These are phyloP conservation scores for Rhodosporidiobolus sp. DNA, from an alignment of 768 basidiomycete species.

Conservation along the genomic window DNA sequence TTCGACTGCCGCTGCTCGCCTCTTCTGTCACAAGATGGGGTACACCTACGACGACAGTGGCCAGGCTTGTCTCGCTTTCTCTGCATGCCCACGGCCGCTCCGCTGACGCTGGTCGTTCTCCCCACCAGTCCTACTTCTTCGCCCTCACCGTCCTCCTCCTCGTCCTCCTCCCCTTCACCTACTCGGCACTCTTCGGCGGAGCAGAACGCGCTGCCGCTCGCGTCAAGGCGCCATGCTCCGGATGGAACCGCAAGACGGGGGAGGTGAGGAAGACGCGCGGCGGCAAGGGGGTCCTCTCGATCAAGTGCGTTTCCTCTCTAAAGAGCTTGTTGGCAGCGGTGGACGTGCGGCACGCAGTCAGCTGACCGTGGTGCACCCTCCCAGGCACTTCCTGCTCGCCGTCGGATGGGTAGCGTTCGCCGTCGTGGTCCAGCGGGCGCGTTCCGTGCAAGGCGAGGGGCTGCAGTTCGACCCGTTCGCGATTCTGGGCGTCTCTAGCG, in stretches of 20 bases:
- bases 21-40: slow-evolving; percentile 14
- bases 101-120: no score
- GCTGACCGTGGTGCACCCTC: slow-evolving; percentile 21
- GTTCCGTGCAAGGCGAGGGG: slow-evolving; percentile 54
- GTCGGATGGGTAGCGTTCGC: slow-evolving; percentile 36
- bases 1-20: slow-evolving; percentile 1
- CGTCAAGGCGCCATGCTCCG: slow-evolving; percentile 26
- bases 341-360: slow-evolving; percentile 48
- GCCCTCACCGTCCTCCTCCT: slow-evolving; percentile 82
- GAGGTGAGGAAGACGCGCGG: slow-evolving; percentile 30
- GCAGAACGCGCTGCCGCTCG: slow-evolving; percentile 26
- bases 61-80: not conserved
- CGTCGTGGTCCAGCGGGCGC: slow-evolving; percentile 43
- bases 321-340: slow-evolving; percentile 53
- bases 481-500: slow-evolving; percentile 73
- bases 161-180: slow-evolving; percentile 72
- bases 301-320: not conserved
- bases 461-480: slow-evolving; percentile 90
- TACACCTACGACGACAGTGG: no score
- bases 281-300: slow-evolving; percentile 6
- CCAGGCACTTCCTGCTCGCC: slow-evolving; percentile 55
- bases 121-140: slow-evolving; percentile 59
- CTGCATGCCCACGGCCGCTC: no score
- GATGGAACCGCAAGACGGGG: slow-evolving; percentile 38
- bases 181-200: slow-evolving; percentile 48